Base-by-base conservation (phyloP, 495 filamentous ascomycete species). In the Xylaria telfairii region DNA sequence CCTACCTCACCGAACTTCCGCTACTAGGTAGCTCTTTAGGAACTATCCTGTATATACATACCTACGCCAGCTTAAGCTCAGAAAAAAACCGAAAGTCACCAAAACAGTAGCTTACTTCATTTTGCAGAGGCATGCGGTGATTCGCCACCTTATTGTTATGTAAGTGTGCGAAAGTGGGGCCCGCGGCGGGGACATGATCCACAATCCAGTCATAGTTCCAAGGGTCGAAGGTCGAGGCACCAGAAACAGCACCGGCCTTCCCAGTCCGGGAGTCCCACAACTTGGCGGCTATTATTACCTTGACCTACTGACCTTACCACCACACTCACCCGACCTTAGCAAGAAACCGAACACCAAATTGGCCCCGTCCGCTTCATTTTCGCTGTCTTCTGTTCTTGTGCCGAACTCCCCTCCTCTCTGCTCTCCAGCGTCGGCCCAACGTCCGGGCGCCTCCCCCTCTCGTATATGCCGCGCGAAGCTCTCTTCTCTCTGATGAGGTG, bases 181-280 rank as follows among this genome's bases (percentile, higher is more conserved):
- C n/a, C 26, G 26, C 5, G 26, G 37, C 42, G 67, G 67, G 56
- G 26, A 44, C 41, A 9, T 44, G 28, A 21, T 28, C 26, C 62
- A 47, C 28, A 34, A n/a, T 47, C 28, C 62, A 65, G 62, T 37
- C 62, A 64, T 17, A 21, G 32, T 21, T 37, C 28, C 15, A 37
- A 37, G 56, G 46, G 41, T 47, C 28, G 41, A 65, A 49, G 42
- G 41, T 64, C 61, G 19, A 65, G 42, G 28, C 1, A 54, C 56
- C 62, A 65, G 42, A 54, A 57, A 54, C 67, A 68, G 67, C 67
- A 56, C 47, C 68, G 68, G 59, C 68, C 65, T 67, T 67, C 47
- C 65, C 28, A 68, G 65, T 68, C 54, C 65, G 65, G 65, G 65
- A 68, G 65, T 68, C 65, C 65, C 65, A 68, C 65, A 68, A 68